These are phyloP conservation scores for Taphrina sp. DNA, from an alignment of 1,139 yeast species.

Conservation along the genomic window DNA sequence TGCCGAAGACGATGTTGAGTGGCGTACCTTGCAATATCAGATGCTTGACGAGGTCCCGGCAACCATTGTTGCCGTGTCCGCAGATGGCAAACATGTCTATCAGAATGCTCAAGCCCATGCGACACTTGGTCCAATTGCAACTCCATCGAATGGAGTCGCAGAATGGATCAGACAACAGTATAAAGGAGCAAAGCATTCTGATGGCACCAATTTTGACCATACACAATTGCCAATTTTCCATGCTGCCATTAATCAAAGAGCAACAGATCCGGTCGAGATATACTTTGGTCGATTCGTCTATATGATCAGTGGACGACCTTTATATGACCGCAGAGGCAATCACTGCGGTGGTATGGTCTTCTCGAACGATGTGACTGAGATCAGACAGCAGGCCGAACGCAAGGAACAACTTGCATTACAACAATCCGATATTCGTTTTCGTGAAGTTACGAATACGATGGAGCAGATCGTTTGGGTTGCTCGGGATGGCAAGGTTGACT, in stretches of 20 bases:
- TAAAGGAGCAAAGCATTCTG: constrained; percentile 5
- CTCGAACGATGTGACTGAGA: constrained; percentile 21
- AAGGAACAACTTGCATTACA: constrained; percentile 24
- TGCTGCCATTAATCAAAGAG: constrained; percentile 6
- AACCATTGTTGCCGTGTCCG: constrained; percentile 22
- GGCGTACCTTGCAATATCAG: constrained; percentile 6
- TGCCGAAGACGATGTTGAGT: constrained; percentile 13
- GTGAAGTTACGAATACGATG: constrained; percentile 23
- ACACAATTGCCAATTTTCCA: constrained; percentile 10
- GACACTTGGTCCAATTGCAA: constrained; percentile 17
- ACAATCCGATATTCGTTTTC: constrained; percentile 22
- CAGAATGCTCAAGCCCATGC: constrained; percentile 24
- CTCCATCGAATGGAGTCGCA: neutral
- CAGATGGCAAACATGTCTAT: constrained; percentile 21
- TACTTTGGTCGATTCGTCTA: constrained; percentile 20
- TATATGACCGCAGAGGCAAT: constrained; percentile 16
- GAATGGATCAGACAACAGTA: constrained; percentile 23
- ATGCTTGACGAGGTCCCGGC: constrained; percentile 26
- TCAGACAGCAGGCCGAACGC: constrained; percentile 13
- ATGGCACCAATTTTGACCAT: constrained; percentile 6
- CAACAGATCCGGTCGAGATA: constrained; percentile 9
- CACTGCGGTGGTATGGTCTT: constrained; percentile 24
- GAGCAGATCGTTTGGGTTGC: constrained; percentile 26
- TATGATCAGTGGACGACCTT: constrained; percentile 24
- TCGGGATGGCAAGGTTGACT: constrained; percentile 1